Evolutionary conservation across 2,329 filamentous ascomycete species (phyloP).

Genomic region (Madurella fahalii): DNA sequence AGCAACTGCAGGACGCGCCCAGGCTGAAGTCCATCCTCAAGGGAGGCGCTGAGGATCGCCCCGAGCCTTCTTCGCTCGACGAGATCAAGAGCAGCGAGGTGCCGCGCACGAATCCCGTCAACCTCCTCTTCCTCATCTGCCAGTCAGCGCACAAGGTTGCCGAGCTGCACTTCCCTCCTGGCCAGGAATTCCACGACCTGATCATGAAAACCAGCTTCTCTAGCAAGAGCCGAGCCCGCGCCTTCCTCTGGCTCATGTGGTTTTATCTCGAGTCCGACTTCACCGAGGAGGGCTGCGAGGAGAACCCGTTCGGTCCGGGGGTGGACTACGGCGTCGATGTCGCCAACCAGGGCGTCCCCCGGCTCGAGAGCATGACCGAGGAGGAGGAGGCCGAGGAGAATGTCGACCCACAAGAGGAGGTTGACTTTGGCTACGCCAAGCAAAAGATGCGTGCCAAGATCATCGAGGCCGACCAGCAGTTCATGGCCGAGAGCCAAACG

Average conservation of each 20-base stretch:
- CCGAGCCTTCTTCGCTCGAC: constrained; percentile 78
- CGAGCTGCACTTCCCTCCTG: constrained; percentile 81
- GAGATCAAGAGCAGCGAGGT: constrained; percentile 67
- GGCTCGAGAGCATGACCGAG: constrained; percentile 59
- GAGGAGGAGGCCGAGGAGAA: constrained; percentile 68
- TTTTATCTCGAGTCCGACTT: constrained; percentile 98
- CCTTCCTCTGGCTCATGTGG: constrained; percentile 98
- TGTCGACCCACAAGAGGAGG: constrained; percentile 66
- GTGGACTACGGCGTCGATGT: constrained; percentile 62
- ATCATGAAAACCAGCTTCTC: constrained; percentile 85
- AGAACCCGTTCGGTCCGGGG: constrained; percentile 82
- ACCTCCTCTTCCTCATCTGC: constrained; percentile 91
- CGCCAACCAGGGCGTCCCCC: constrained; percentile 65
- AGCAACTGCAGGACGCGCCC: constrained; percentile 94
- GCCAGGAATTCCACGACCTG: constrained; percentile 90
- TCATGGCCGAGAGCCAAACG: constrained; percentile 57
- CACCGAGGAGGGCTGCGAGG: constrained; percentile 76
- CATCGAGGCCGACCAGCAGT: constrained; percentile 69
- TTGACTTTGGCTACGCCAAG: constrained; percentile 67
- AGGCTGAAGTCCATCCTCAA: constrained; percentile 96
- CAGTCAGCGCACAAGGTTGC: constrained; percentile 87
- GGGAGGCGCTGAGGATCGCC: constrained; percentile 84
- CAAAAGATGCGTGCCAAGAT: constrained; percentile 71
- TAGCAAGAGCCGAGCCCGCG: constrained; percentile 76
- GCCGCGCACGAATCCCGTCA: constrained; percentile 89